Conservation (phyloP, 441 rosid species). For the Breynia disticha region DNA sequence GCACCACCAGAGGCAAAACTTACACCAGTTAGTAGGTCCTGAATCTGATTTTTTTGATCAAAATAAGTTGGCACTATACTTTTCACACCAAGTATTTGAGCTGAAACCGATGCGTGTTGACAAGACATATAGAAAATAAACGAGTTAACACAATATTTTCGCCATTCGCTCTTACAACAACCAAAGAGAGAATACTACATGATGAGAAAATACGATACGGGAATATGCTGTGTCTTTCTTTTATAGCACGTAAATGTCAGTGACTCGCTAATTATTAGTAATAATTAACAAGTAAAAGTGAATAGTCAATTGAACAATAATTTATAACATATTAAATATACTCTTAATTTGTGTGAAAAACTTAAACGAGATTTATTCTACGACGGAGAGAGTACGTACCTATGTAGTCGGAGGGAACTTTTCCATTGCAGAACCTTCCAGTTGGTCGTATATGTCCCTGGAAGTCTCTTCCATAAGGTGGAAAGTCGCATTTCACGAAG, state of each 20-base stretch:
- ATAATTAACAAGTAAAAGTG: background rate
- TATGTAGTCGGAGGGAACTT: slow-evolving; percentile 45
- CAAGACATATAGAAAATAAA: too few species aligned
- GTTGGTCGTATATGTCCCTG: slow-evolving; percentile 38
- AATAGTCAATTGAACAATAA: background rate
- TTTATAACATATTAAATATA: background rate
- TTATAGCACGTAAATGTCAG: too few species aligned
- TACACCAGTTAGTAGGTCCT: slow-evolving; percentile 59
- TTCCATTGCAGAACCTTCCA: slow-evolving; percentile 63
- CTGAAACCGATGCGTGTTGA: too few species aligned
- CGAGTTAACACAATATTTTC: too few species aligned
- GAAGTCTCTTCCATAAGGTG: slow-evolving; percentile 59
- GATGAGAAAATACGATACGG: too few species aligned
- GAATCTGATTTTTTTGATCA: slow-evolving; percentile 33
- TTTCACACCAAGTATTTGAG: slow-evolving; percentile 42
- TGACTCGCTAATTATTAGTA: too few species aligned
- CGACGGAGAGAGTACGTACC: too few species aligned
- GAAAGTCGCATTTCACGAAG: slow-evolving; percentile 37
- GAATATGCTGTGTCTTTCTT: too few species aligned
- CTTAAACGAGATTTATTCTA: too few species aligned
- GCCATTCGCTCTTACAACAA: too few species aligned
- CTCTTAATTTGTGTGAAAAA: background rate
- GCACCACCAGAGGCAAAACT: slow-evolving; percentile 63
- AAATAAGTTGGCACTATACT: slow-evolving; percentile 42
- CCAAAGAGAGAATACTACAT: too few species aligned